Evolutionary conservation across 2,329 filamentous ascomycete genomes (phyloP).

Genomic region (Cladosporium halotolerans): DNA sequence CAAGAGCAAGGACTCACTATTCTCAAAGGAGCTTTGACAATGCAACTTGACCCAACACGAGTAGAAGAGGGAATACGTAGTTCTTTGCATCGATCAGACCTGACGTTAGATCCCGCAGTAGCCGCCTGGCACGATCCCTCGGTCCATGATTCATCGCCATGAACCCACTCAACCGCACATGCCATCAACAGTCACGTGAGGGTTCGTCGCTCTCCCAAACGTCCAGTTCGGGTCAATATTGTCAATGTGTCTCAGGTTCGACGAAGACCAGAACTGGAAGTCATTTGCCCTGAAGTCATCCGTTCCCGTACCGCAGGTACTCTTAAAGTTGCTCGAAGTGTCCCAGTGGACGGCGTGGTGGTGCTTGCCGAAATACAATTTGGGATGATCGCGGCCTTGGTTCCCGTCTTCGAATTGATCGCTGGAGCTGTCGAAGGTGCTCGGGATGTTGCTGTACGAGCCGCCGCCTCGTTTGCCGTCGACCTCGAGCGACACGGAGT

Average conservation of each 20-base stretch:
- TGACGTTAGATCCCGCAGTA: no score
- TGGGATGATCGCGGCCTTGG: neutral
- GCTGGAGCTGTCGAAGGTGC: neutral
- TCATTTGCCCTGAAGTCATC: neutral
- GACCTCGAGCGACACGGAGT: neutral
- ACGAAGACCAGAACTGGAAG: neutral
- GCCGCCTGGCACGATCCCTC: no score
- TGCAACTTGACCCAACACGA: no score
- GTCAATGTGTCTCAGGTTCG: neutral
- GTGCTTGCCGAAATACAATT: neutral
- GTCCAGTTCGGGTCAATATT: neutral
- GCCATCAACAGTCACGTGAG: neutral
- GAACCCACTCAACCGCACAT: neutral
- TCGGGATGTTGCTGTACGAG: neutral
- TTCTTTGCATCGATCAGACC: no score
- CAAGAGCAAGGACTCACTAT: no score
- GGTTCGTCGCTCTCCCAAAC: neutral
- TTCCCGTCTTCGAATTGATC: neutral
- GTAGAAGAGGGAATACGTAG: no score
- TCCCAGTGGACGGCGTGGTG: neutral
- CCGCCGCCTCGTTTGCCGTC: neutral
- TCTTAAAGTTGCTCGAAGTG: neutral
- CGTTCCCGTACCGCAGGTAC: neutral
- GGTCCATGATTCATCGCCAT: no score
- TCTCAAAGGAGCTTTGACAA: no score